Percentiles rank a stretch among this genome's conserved stretches.
phyloP scores from a whole-genome alignment of 179 eudicot species.

The Amaranthus tricolor region DNA sequence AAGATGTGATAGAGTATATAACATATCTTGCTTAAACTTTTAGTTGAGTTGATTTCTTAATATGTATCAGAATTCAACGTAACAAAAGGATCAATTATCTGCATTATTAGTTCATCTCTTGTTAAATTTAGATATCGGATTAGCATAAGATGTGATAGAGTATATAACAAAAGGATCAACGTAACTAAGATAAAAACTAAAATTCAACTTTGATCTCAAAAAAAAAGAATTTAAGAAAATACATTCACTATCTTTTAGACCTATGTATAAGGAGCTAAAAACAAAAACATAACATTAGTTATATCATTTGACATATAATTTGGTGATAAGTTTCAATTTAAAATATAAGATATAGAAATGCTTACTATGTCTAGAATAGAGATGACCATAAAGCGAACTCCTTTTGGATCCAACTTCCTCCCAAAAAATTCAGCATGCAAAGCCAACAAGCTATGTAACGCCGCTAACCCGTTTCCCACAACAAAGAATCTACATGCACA shows the following conservation, averaged over 20 bases:
- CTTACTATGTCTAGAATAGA: conserved; percentile 71
- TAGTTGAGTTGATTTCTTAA: too few relatives aligned
- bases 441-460: conserved; percentile 60
- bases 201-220: neutral
- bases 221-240: neutral
- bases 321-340: neutral
- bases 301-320: too few relatives aligned
- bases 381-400: conserved; percentile 36
- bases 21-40: too few relatives aligned
- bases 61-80: too few relatives aligned
- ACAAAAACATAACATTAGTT: too few relatives aligned
- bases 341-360: neutral
- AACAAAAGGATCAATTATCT: conserved; percentile 36
- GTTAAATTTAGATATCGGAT: too few relatives aligned
- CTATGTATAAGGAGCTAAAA: too few relatives aligned
- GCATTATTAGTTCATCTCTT: neutral
- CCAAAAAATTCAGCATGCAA: conserved; percentile 34
- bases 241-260: too few relatives aligned
- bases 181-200: neutral
- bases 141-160: too few relatives aligned
- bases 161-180: too few relatives aligned
- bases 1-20: too few relatives aligned
- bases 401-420: conserved; percentile 44
- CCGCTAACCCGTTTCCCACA: conserved; percentile 60
- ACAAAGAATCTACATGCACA: conserved; percentile 59